These are phyloP conservation scores for Myxozyma sirexii DNA, from an alignment of 805 yeast species.

Conservation along the genomic window DNA sequence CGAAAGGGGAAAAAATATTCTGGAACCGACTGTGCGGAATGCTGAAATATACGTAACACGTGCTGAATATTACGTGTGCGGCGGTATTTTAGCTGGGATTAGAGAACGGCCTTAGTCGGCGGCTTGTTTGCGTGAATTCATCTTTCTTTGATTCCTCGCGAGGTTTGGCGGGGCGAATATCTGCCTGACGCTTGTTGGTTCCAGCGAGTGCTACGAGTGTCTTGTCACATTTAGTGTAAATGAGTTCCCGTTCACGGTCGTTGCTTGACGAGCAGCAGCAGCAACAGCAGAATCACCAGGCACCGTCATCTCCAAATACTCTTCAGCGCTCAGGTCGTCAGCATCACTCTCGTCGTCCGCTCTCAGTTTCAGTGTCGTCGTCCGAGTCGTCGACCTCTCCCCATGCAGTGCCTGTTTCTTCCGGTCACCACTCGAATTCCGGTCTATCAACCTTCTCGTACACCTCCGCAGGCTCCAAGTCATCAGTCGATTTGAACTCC, in stretches of 20 bases:
- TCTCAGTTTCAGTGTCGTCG: slow-evolving; percentile 8
- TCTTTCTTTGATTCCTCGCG: too few relatives aligned
- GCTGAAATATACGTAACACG: slow-evolving; percentile 4
- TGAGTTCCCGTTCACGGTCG: neutral
- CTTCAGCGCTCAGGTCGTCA: neutral
- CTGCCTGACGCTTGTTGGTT: too few relatives aligned
- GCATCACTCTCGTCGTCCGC: neutral
- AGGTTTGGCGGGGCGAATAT: too few relatives aligned
- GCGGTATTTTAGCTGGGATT: too few relatives aligned
- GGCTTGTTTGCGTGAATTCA: too few relatives aligned
- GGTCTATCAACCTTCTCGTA: neutral
- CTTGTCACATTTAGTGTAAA: neutral
- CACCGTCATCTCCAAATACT: neutral
- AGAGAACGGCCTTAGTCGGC: too few relatives aligned
- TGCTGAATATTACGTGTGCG: slow-evolving; percentile 1
- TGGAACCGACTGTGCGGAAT: slow-evolving; percentile 1
- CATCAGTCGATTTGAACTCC: slow-evolving; percentile 7
- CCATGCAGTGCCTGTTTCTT: slow-evolving; percentile 1
- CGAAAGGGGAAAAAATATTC: slow-evolving; percentile 3
- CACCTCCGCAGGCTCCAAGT: slow-evolving; percentile 4
- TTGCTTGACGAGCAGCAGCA: slow-evolving; percentile 4
- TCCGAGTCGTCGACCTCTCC: neutral
- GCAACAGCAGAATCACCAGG: neutral
- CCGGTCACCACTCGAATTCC: slow-evolving; percentile 3
- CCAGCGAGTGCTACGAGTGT: too few relatives aligned